These are phyloP conservation scores for Tuber aestivum DNA, from an alignment of 495 filamentous ascomycete genomes.

Conservation along the genomic window DNA sequence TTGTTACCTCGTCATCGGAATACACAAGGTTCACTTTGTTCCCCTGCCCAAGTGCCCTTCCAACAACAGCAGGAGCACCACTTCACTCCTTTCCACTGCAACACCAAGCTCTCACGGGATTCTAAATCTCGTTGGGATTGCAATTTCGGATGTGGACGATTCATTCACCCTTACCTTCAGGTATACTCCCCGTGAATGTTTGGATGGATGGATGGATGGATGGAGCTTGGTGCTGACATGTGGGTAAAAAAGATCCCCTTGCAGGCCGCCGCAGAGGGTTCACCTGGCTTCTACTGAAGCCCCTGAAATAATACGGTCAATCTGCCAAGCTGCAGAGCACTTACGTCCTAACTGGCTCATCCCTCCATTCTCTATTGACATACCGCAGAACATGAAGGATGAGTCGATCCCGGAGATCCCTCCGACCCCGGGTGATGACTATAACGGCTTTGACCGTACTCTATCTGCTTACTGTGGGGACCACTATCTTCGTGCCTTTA, in stretches of 20 bases:
- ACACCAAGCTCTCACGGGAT: conserved; percentile 60
- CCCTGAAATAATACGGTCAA: conserved; percentile 65
- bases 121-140: conserved; percentile 63
- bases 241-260: conserved; percentile 54
- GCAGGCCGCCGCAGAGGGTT: conserved; percentile 57
- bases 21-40: conserved; percentile 74
- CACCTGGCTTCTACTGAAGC: conserved; percentile 75
- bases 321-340: conserved; percentile 67
- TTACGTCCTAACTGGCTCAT: conserved; percentile 78
- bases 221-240: conserved; percentile 33
- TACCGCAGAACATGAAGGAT: conserved; percentile 39
- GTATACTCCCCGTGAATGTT: conserved; percentile 45
- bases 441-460: conserved; percentile 73
- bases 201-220: too few species aligned
- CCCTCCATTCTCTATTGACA: conserved; percentile 58
- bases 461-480: conserved; percentile 72
- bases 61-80: conserved; percentile 48
- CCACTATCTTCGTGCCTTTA: background rate
- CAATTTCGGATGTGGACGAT: conserved; percentile 68
- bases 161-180: conserved; percentile 80
- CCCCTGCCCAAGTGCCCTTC: conserved; percentile 58
- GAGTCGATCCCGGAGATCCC: conserved; percentile 39
- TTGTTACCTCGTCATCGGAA: conserved; percentile 80
- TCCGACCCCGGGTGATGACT: conserved; percentile 61
- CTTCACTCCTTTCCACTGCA: conserved; percentile 51